Percentiles rank a stretch among this genome's conserved stretches.
Conservation (phyloP, 108 stramenopile species). For the Heterococcus sp. region DNA sequence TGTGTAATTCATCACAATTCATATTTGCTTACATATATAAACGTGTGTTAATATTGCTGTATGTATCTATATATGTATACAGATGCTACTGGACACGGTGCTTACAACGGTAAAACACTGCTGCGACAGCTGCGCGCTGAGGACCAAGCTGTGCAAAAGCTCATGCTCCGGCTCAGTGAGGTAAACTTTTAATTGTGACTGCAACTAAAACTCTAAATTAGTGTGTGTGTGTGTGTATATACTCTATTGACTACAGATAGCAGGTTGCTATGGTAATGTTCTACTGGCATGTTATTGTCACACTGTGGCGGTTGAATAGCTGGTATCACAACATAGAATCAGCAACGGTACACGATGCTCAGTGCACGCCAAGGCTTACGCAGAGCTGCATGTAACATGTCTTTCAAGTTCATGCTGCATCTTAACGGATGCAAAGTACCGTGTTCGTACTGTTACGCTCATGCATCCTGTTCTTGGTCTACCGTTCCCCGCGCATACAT, state of each 20-base stretch:
- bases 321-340: not conserved
- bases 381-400: not conserved
- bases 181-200: no score
- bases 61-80: not conserved
- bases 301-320: not conserved
- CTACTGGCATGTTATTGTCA: not conserved
- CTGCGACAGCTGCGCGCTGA: constrained; percentile 25
- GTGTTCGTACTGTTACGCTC: constrained; percentile 4
- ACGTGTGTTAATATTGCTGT: not conserved
- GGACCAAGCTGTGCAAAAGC: constrained; percentile 23
- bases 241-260: not conserved
- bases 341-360: not conserved
- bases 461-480: no score
- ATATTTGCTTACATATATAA: not conserved
- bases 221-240: not conserved
- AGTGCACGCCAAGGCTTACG: not conserved
- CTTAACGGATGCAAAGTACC: not conserved
- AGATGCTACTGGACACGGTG: not conserved
- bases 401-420: not conserved
- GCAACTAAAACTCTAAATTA: not conserved
- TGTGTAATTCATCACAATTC: not conserved
- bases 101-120: constrained; percentile 1
- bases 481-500: no score
- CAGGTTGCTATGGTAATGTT: not conserved
- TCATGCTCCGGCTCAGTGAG: constrained; percentile 21